Percentiles rank a stretch among this genome's conserved stretches.
phyloP scores from a whole-genome alignment of 2,329 filamentous ascomycete species.

The Plenodomus biglobosus region DNA sequence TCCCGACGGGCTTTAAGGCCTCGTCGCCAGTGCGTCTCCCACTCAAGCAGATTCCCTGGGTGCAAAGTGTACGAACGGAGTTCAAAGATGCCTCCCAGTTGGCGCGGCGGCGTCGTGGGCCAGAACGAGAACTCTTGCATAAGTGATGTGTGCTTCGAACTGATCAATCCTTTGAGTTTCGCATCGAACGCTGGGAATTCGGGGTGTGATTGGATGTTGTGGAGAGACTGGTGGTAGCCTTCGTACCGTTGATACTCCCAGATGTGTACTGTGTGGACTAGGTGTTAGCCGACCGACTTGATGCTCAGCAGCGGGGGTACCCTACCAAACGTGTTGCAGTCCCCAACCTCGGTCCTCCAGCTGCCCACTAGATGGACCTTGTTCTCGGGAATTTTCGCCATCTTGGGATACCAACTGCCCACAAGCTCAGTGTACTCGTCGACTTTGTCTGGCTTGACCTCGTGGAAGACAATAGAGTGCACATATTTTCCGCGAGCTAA shows the following conservation, averaged over 20 bases:
- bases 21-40: slow-evolving; percentile 97
- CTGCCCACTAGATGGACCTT: slow-evolving; percentile 95
- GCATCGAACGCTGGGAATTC: slow-evolving; percentile 81
- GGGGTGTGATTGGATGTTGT: slow-evolving; percentile 79
- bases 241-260: slow-evolving; percentile 99
- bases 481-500: slow-evolving; percentile 96
- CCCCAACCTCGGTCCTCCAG: slow-evolving; percentile 96
- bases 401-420: slow-evolving; percentile 86
- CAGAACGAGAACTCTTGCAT: slow-evolving; percentile 99
- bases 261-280: slow-evolving; percentile 75
- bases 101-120: slow-evolving; percentile 88
- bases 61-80: slow-evolving; percentile 95
- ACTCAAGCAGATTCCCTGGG: slow-evolving; percentile 93
- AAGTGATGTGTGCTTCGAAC: slow-evolving; percentile 79
- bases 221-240: slow-evolving; percentile 89
- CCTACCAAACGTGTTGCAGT: slow-evolving; percentile 92
- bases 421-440: slow-evolving; percentile 92
- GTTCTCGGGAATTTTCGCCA: slow-evolving; percentile 82
- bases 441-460: slow-evolving; percentile 92
- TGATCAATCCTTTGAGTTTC: slow-evolving; percentile 83
- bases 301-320: slow-evolving; percentile 32
- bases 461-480: slow-evolving; percentile 94
- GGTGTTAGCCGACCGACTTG: neutral
- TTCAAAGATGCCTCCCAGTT: slow-evolving; percentile 91
- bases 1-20: slow-evolving; percentile 88